Conservation (phyloP, 305 asterid genomes). For the Ajuga reptans region DNA sequence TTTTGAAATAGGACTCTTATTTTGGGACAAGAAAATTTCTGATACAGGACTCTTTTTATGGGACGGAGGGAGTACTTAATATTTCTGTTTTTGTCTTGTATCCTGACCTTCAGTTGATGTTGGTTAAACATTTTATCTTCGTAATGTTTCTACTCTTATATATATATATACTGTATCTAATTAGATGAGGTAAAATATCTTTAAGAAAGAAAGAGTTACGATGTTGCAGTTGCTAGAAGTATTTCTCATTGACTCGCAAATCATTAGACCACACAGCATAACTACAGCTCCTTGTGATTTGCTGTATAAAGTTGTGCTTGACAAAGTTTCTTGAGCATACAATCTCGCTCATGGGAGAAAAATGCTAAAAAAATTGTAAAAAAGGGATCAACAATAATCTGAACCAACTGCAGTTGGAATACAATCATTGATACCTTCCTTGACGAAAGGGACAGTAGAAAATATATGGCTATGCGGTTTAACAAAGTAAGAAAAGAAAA, state of each 20-base stretch:
- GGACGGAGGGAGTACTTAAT: no score
- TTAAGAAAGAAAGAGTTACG: neutral
- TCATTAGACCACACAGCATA: neutral
- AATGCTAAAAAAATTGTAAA: neutral
- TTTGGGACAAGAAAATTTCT: no score
- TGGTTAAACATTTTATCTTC: neutral
- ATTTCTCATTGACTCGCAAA: neutral
- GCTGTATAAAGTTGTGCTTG: neutral
- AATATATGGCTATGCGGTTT: no score
- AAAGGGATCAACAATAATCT: neutral
- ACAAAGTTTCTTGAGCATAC: neutral
- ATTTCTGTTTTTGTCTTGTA: neutral
- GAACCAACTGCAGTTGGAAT: neutral
- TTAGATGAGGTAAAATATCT: no score
- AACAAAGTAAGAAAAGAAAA: no score
- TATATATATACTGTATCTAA: no score
- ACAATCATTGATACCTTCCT: neutral
- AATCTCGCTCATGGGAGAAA: neutral
- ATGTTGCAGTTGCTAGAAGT: neutral
- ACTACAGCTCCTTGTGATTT: slow-evolving; percentile 4
- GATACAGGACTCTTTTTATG: no score
- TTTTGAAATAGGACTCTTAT: no score
- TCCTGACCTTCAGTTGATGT: neutral
- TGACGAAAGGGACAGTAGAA: no score
- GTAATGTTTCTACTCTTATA: no score